These are phyloP conservation scores for Saccharomycopsis sp. DNA, from an alignment of 805 yeast species.

Conservation along the genomic window DNA sequence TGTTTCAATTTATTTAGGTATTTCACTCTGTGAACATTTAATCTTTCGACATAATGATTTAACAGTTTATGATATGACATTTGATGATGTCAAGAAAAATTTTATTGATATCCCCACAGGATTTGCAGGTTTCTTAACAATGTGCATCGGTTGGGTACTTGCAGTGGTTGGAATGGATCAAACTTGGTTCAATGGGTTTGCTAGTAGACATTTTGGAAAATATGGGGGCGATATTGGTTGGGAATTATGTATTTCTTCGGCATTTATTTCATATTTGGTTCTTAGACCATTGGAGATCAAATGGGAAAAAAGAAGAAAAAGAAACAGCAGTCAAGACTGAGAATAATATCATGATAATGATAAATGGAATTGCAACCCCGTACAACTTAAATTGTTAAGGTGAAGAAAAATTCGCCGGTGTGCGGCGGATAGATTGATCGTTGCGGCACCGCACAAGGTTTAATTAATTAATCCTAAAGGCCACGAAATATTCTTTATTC, in stretches of 20 bases:
- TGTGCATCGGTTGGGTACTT: conserved; percentile 79
- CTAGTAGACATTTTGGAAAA: conserved; percentile 53
- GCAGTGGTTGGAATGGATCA: conserved; percentile 85
- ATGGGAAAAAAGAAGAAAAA: conserved; percentile 42
- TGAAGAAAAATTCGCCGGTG: no score
- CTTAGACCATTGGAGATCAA: conserved; percentile 62
- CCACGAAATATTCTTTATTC: no score
- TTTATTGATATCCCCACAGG: conserved; percentile 55
- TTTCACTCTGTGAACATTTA: conserved; percentile 73
- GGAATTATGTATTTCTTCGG: conserved; percentile 62
- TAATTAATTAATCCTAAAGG: no score
- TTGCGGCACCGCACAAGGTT: no score
- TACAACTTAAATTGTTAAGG: no score
- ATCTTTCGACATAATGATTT: conserved; percentile 56
- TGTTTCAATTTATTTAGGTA: conserved; percentile 76
- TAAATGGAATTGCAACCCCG: no score
- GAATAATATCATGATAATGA: no score
- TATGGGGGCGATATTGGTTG: conserved; percentile 84
- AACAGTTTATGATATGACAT: conserved; percentile 53
- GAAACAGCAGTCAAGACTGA: no score
- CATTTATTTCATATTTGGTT: conserved; percentile 53
- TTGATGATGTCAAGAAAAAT: conserved; percentile 42
- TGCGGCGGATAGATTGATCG: no score
- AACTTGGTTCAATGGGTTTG: conserved; percentile 72
- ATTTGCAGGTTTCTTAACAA: conserved; percentile 66